phyloP scores from a whole-genome alignment of 202 grass and related monocot species.

The Digitaria exilis region DNA sequence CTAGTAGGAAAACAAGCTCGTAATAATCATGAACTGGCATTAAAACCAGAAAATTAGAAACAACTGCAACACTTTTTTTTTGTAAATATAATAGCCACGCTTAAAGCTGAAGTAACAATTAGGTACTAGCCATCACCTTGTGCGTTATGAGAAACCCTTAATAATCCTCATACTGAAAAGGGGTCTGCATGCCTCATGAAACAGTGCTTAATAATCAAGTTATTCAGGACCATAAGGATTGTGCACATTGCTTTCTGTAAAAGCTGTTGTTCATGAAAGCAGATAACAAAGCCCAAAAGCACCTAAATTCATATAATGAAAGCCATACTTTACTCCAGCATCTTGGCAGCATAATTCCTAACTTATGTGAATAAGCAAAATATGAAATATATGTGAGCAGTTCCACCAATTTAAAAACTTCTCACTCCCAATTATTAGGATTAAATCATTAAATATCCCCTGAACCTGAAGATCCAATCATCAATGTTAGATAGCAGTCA shows the following conservation, averaged over 20 bases:
- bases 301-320: neutral
- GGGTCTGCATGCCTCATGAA: neutral
- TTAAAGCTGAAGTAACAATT: neutral
- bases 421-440: neutral
- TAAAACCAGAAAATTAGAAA: neutral
- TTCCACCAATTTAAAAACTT: neutral
- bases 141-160: neutral
- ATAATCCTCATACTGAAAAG: neutral
- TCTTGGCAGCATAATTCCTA: neutral
- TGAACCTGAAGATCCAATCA: neutral
- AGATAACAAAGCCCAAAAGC: too few relatives aligned
- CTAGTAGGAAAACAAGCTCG: neutral
- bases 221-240: neutral
- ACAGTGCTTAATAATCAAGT: neutral
- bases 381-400: neutral
- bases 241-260: neutral
- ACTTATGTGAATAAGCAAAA: neutral
- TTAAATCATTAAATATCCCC: neutral
- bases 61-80: neutral
- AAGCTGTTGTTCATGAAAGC: too few relatives aligned
- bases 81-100: neutral
- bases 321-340: neutral
- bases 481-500: neutral
- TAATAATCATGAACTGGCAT: neutral
- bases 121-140: neutral